Base-by-base conservation (phyloP, 495 filamentous ascomycete genomes). In the Trichocladium uniseriatum region DNA sequence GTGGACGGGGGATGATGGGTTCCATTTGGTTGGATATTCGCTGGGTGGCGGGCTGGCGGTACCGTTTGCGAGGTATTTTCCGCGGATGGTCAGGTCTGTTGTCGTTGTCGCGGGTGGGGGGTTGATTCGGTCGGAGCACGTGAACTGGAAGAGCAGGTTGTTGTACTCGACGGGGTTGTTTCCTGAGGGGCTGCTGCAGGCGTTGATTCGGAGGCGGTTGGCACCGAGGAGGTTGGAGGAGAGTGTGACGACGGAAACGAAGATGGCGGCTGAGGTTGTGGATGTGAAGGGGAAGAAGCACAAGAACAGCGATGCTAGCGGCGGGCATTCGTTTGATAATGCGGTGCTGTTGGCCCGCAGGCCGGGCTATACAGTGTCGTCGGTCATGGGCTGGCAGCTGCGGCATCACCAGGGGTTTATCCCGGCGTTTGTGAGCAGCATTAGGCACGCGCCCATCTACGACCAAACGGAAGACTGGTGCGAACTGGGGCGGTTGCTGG, bases 11-110 rank as follows among this genome's bases (percentile, higher is more conserved):
- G 56, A 66, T 14, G 58, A 66, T 31, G 66, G 53, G 53, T 87
- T 94, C 60, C 78, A 79, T 22, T 56, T 95, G 10, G 67, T 90
- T 15, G 89, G 89, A 0, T 95, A 91, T 62, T 91, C 86, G 0
- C 74, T 95, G 9, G 88, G 89, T 19, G 89, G 89, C 34, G 85
- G 81, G 13, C 77, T 95, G 28, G 76, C 79, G 3, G 81, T 80
- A 3, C 69, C 78, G 11, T 92, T 94, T 58, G 79, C 86, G 0
- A 74, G 77, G 5, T 78, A 75, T 54, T 87, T 89, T 57, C 79
- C 85, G 0, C 58, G 76, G 9, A 75, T 88, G 45, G 62, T 94
- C 14, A 72, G 74, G n/a, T 77, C 77, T 8, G 60, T 94, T n/a
- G 70, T 89, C 5, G 74, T 94, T 13, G 69, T 95, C 21, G 86